Percentiles rank a stretch among this genome's conserved stretches.
Evolutionary conservation across 106 monocot species (phyloP).

Genomic region (Platanthera zijinensis): DNA sequence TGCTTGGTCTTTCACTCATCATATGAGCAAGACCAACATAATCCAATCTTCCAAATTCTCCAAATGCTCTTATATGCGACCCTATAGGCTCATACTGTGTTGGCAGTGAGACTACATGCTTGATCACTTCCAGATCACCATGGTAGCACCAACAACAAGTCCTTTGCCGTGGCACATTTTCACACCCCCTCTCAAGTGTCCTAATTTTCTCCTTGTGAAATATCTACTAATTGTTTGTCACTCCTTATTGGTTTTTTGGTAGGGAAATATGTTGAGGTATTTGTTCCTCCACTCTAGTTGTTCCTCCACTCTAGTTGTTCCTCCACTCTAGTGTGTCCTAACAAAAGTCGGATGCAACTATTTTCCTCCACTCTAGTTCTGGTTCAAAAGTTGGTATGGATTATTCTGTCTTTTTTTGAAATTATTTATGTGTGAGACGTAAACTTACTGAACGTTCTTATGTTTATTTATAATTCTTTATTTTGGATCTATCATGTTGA

Average conservation of each 20-base stretch:
- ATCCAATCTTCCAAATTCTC: too few species aligned
- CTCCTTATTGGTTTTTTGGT: conserved; percentile 12
- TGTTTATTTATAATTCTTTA: background rate
- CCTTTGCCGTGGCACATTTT: background rate
- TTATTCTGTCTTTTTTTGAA: background rate
- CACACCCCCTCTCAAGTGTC: background rate
- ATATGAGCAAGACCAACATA: too few species aligned
- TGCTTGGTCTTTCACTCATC: too few species aligned
- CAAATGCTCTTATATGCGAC: too few species aligned
- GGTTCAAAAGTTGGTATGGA: conserved; percentile 55
- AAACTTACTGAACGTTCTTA: background rate
- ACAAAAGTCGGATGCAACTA: too few species aligned
- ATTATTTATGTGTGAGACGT: background rate
- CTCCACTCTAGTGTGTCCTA: too few species aligned
- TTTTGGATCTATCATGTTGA: background rate
- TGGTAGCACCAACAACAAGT: too few species aligned
- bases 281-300: too few species aligned
- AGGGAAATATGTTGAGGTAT: conserved; percentile 74
- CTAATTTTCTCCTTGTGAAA: background rate
- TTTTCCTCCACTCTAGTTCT: conserved; percentile 37
- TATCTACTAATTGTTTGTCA: background rate
- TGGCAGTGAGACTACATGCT: too few species aligned
- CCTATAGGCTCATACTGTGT: too few species aligned
- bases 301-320: too few species aligned
- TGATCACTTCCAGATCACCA: too few species aligned